Conservation (phyloP, 768 basidiomycete genomes). For the Serendipita sp. region DNA sequence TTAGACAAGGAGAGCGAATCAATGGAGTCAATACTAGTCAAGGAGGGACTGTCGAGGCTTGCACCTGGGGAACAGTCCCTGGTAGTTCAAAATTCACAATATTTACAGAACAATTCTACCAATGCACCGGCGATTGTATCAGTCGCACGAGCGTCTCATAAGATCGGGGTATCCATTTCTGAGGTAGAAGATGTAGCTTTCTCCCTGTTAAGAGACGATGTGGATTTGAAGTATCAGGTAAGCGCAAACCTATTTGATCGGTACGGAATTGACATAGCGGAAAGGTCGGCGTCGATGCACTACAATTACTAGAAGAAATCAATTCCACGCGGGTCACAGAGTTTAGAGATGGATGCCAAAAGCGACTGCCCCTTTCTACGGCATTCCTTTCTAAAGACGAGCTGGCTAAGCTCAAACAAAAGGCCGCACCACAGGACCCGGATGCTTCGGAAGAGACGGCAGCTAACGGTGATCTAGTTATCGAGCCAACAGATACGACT, state of each 20-base stretch:
- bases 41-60: conserved; percentile 20
- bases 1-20: conserved; percentile 32
- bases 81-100: conserved; percentile 60
- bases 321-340: conserved; percentile 42
- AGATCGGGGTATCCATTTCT: conserved; percentile 31
- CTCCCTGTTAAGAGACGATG: conserved; percentile 27
- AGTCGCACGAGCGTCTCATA: conserved; percentile 38
- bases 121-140: conserved; percentile 43
- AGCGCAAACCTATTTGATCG: conserved; percentile 10
- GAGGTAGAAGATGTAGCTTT: conserved; percentile 51
- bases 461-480: background rate
- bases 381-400: conserved; percentile 47
- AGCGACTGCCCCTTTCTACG: conserved; percentile 44
- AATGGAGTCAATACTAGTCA: conserved; percentile 37
- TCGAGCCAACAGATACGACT: background rate
- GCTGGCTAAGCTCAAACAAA: conserved; percentile 15
- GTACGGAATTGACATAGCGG: background rate
- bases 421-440: background rate
- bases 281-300: conserved; percentile 37
- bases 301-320: conserved; percentile 34
- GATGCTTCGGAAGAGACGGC: conserved; percentile 1
- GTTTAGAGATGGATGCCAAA: conserved; percentile 39
- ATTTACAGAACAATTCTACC: conserved; percentile 45
- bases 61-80: conserved; percentile 20
- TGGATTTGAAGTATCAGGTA: conserved; percentile 35